Conservation (phyloP, 768 basidiomycete species). For the Tephrocybe sp. region DNA sequence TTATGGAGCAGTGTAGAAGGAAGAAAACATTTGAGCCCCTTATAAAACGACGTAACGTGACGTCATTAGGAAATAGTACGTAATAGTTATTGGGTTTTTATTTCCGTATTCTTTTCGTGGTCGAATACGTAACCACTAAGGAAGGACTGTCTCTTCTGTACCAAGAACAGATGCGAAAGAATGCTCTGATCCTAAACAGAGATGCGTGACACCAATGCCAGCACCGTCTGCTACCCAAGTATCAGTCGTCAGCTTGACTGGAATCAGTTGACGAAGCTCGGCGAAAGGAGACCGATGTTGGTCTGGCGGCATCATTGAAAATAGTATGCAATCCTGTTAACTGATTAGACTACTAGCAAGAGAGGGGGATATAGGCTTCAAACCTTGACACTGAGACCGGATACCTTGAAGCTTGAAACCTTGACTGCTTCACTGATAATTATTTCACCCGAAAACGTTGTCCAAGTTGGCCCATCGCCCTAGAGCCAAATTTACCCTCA, state of each 20-base stretch:
- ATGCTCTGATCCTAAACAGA: slow-evolving; percentile 7
- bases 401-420: slow-evolving; percentile 64
- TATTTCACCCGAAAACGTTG: slow-evolving; percentile 64
- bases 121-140: slow-evolving; percentile 4
- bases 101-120: too few species aligned
- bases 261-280: slow-evolving; percentile 62
- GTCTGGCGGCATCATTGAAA: slow-evolving; percentile 61
- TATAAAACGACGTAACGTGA: too few species aligned
- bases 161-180: slow-evolving; percentile 12
- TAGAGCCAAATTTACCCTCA: slow-evolving; percentile 23
- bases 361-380: slow-evolving; percentile 7
- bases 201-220: slow-evolving; percentile 24
- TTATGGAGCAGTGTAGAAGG: neutral
- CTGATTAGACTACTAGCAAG: neutral
- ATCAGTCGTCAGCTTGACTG: slow-evolving; percentile 66
- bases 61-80: too few species aligned
- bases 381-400: slow-evolving; percentile 66
- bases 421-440: slow-evolving; percentile 45
- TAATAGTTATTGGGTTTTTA: too few species aligned
- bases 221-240: slow-evolving; percentile 45
- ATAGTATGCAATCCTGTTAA: slow-evolving; percentile 61
- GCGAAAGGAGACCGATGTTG: slow-evolving; percentile 51
- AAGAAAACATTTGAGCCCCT: neutral
- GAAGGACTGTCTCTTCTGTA: slow-evolving; percentile 5
- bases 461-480: slow-evolving; percentile 67